phyloP scores from a whole-genome alignment of 1,284 basidiomycete species.

The Fomitopsis schrenkii region DNA sequence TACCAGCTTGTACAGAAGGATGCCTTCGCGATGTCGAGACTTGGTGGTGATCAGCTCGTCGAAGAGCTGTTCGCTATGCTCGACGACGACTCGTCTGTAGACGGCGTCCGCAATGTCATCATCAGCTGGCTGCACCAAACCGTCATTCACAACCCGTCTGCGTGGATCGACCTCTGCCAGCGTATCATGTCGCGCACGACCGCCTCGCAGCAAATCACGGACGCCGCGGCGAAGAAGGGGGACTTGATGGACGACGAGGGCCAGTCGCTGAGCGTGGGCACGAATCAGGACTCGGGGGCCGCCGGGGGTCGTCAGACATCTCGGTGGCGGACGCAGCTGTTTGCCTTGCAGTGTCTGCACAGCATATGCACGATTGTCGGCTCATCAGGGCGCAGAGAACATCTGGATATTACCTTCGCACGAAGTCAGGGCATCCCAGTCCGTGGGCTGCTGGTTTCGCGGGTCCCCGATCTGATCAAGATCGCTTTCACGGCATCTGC shows the following conservation, averaged over 20 bases:
- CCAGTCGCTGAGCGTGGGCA: slow-evolving; percentile 75
- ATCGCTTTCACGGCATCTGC: slow-evolving; percentile 98
- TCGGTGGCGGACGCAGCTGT: slow-evolving; percentile 95
- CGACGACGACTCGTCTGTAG: slow-evolving; percentile 92
- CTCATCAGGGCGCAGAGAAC: slow-evolving; percentile 72
- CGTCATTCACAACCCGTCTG: slow-evolving; percentile 87
- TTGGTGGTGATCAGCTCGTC: slow-evolving; percentile 92
- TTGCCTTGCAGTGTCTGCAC: slow-evolving; percentile 91
- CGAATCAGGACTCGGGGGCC: slow-evolving; percentile 34
- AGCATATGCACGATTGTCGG: slow-evolving; percentile 81
- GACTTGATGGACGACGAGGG: slow-evolving; percentile 87
- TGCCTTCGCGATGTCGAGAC: slow-evolving; percentile 85
- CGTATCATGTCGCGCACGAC: slow-evolving; percentile 91
- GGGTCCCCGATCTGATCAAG: slow-evolving; percentile 91
- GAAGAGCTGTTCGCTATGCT: slow-evolving; percentile 94
- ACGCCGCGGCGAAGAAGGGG: slow-evolving; percentile 47
- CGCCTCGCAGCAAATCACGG: slow-evolving; percentile 70
- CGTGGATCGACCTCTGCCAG: slow-evolving; percentile 98
- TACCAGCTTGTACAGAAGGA: slow-evolving; percentile 98
- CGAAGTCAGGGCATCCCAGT: slow-evolving; percentile 29
- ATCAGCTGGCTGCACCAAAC: slow-evolving; percentile 96
- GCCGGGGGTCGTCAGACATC: slow-evolving; percentile 55
- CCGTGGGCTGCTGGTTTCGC: slow-evolving; percentile 64
- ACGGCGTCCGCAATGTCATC: slow-evolving; percentile 92
- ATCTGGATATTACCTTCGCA: slow-evolving; percentile 72